phyloP scores from a whole-genome alignment of 345 rosid genomes.

The Salix dunnii region DNA sequence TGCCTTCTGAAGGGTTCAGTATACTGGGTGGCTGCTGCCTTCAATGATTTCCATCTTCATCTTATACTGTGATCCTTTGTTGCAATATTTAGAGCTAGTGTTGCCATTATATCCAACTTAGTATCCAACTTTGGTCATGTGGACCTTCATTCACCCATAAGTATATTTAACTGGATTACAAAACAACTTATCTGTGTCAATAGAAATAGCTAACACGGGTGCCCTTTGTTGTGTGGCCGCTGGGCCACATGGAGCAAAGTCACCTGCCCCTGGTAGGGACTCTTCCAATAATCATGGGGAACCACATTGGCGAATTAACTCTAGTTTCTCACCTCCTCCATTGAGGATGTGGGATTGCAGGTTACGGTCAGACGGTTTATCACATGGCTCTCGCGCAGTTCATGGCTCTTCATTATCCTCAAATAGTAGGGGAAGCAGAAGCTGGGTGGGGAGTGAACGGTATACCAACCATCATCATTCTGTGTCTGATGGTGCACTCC shows the following conservation, averaged over 20 bases:
- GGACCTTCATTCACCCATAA: slow-evolving; percentile 20
- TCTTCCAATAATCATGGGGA: slow-evolving; percentile 40
- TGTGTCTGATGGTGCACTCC: slow-evolving; percentile 60
- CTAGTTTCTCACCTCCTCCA: slow-evolving; percentile 75
- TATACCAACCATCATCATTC: slow-evolving; percentile 58
- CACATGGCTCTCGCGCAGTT: slow-evolving; percentile 35
- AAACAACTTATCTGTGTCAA: slow-evolving; percentile 22
- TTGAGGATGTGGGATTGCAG: slow-evolving; percentile 62
- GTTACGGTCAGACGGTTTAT: slow-evolving; percentile 48
- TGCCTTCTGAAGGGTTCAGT: slow-evolving; percentile 3
- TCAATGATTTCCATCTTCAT: slow-evolving; percentile 14
- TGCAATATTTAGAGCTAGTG: neutral
- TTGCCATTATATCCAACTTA: slow-evolving; percentile 8
- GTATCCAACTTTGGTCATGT: slow-evolving; percentile 4
- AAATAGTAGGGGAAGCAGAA: slow-evolving; percentile 44
- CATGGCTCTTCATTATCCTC: slow-evolving; percentile 46
- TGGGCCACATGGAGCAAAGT: slow-evolving; percentile 81
- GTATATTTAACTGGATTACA: slow-evolving; percentile 6
- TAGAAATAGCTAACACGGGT: slow-evolving; percentile 84
- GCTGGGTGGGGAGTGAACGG: slow-evolving; percentile 44
- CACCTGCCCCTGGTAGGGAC: slow-evolving; percentile 39
- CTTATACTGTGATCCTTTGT: neutral
- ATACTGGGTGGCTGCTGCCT: slow-evolving; percentile 4
- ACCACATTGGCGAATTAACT: slow-evolving; percentile 71
- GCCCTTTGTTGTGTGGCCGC: slow-evolving; percentile 94